Conservation (phyloP, 2,329 filamentous ascomycete species). For the Sporothrix globosa region DNA sequence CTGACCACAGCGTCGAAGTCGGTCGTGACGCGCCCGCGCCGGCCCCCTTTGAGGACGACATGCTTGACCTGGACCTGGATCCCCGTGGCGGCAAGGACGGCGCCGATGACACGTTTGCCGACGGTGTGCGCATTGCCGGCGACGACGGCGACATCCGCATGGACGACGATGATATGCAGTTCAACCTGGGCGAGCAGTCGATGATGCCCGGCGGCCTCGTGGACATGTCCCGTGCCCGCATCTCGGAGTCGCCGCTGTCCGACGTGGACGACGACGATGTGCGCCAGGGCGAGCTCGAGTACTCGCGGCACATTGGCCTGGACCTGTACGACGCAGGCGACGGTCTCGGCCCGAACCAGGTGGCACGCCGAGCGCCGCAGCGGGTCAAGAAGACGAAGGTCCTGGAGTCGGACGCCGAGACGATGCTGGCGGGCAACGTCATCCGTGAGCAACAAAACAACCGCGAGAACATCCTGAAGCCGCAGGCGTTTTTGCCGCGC, state of each 20-base stretch:
- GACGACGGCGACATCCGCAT: slow-evolving; percentile 67
- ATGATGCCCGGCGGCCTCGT: slow-evolving; percentile 54
- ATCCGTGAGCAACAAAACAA: slow-evolving; percentile 88
- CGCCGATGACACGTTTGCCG: slow-evolving; percentile 58
- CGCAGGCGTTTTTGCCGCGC: slow-evolving; percentile 79
- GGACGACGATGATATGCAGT: slow-evolving; percentile 66
- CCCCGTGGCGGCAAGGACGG: slow-evolving; percentile 59
- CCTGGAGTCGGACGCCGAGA: slow-evolving; percentile 78
- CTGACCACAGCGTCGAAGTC: slow-evolving; percentile 75
- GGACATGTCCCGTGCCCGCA: slow-evolving; percentile 59
- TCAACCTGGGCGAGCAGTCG: slow-evolving; percentile 64
- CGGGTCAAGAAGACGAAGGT: slow-evolving; percentile 77
- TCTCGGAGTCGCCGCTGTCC: slow-evolving; percentile 71
- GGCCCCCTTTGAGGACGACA: slow-evolving; percentile 68
- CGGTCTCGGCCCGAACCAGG: slow-evolving; percentile 55
- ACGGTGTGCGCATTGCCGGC: slow-evolving; percentile 63
- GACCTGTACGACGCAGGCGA: slow-evolving; percentile 66
- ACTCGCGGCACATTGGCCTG: slow-evolving; percentile 54
- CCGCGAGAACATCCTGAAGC: slow-evolving; percentile 81
- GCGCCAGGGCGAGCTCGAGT: slow-evolving; percentile 62
- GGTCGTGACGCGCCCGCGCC: slow-evolving; percentile 81
- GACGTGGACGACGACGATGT: slow-evolving; percentile 68
- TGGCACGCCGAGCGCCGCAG: slow-evolving; percentile 70
- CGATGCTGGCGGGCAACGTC: slow-evolving; percentile 72
- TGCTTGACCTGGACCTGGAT: slow-evolving; percentile 65